phyloP scores from a whole-genome alignment of 1,284 basidiomycete species.

The Gomphus bonarii region DNA sequence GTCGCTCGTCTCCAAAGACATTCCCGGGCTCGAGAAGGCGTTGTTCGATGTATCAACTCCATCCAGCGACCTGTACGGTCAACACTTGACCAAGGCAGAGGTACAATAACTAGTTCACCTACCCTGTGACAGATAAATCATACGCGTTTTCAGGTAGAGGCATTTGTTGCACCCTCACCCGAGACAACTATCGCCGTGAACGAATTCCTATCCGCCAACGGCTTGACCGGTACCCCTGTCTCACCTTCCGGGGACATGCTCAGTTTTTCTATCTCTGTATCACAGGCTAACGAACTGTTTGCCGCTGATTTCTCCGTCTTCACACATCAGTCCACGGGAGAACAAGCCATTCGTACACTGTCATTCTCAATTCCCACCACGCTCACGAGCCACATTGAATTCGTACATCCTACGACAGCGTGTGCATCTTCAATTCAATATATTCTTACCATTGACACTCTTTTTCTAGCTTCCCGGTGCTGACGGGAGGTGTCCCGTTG shows the following conservation, averaged over 20 bases:
- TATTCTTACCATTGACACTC: not conserved
- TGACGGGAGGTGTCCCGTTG: not conserved
- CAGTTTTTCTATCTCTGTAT: constrained; percentile 18
- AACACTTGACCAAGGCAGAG: constrained; percentile 26
- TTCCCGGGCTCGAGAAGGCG: constrained; percentile 16
- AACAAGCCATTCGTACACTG: constrained; percentile 14
- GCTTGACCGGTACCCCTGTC: constrained; percentile 14
- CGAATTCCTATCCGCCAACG: constrained; percentile 20
- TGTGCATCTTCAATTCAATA: constrained; percentile 2
- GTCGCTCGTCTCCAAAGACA: constrained; percentile 18
- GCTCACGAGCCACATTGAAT: constrained; percentile 13
- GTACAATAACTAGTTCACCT: constrained; percentile 13
- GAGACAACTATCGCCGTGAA: constrained; percentile 15
- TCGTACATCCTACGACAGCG: constrained; percentile 16
- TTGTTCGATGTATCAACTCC: constrained; percentile 27
- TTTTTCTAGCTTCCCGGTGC: not conserved
- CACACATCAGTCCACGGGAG: constrained; percentile 4
- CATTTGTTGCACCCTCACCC: constrained; percentile 9
- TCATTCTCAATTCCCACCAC: constrained; percentile 13
- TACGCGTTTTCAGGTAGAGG: constrained; percentile 10
- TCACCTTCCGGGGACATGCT: constrained; percentile 21
- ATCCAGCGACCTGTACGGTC: constrained; percentile 23
- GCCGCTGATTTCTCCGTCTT: no score
- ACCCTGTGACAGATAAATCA: not conserved
- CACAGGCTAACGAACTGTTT: constrained; percentile 19